These are phyloP conservation scores for Apiospora phragmitis DNA, from an alignment of 2,329 filamentous ascomycete genomes.

Conservation along the genomic window DNA sequence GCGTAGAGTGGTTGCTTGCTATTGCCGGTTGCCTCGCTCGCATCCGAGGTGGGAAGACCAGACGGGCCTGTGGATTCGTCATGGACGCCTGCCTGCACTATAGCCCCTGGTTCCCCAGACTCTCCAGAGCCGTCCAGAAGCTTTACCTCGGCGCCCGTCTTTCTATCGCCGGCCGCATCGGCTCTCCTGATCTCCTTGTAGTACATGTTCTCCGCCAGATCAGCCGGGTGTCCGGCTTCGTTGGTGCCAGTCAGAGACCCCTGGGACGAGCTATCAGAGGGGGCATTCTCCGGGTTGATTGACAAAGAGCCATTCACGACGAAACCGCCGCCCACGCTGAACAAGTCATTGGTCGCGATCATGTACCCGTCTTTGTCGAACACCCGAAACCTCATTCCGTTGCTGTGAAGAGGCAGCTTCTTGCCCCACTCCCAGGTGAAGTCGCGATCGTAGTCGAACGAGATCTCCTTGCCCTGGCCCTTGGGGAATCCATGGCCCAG, in stretches of 20 bases:
- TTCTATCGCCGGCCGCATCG: slow-evolving; percentile 47
- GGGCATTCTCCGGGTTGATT: slow-evolving; percentile 18
- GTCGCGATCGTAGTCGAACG: slow-evolving; percentile 49
- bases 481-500: slow-evolving; percentile 42
- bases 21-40: neutral
- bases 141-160: slow-evolving; percentile 45
- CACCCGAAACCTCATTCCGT: slow-evolving; percentile 53
- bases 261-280: slow-evolving; percentile 17
- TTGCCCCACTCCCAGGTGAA: slow-evolving; percentile 53
- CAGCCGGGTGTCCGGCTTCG: slow-evolving; percentile 39
- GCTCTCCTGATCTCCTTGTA: slow-evolving; percentile 51
- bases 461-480: slow-evolving; percentile 44
- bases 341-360: slow-evolving; percentile 50
- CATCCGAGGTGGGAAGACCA: slow-evolving; percentile 11
- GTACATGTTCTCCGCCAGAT: slow-evolving; percentile 51
- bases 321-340: slow-evolving; percentile 53
- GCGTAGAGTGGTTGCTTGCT: slow-evolving; percentile 43
- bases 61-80: slow-evolving; percentile 17
- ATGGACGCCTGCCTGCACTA: slow-evolving; percentile 15
- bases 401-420: slow-evolving; percentile 52
- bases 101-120: slow-evolving; percentile 19
- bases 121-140: slow-evolving; percentile 27
- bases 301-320: slow-evolving; percentile 52
- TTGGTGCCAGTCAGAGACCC: slow-evolving; percentile 17
- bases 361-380: slow-evolving; percentile 47